Percentiles rank a stretch among this genome's conserved stretches.
These are phyloP conservation scores for Chiua virens DNA, from an alignment of 768 basidiomycete genomes.

Conservation along the genomic window DNA sequence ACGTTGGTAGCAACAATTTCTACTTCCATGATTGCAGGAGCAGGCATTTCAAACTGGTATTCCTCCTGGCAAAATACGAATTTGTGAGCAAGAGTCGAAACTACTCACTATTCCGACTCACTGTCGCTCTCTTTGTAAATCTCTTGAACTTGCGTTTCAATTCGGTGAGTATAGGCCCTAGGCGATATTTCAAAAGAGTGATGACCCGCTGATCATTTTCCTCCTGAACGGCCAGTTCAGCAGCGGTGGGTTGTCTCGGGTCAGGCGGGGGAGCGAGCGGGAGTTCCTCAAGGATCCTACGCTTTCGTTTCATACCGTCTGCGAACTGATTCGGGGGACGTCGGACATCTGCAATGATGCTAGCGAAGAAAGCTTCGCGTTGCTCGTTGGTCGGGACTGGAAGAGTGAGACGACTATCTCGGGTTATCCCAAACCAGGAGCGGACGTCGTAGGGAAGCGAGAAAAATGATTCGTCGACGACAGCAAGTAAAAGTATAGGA, in stretches of 20 bases:
- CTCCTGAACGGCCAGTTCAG: conserved; percentile 79
- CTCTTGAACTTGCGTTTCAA: conserved; percentile 91
- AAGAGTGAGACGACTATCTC: conserved; percentile 74
- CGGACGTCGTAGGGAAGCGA: conserved; percentile 80
- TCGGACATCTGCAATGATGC: conserved; percentile 65
- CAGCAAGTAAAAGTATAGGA: conserved; percentile 87
- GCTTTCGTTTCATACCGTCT: conserved; percentile 81
- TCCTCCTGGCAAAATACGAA: conserved; percentile 57
- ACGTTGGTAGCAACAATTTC: conserved; percentile 39
- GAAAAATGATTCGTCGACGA: conserved; percentile 75
- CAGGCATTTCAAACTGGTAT: conserved; percentile 53
- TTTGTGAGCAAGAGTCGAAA: conserved; percentile 10
- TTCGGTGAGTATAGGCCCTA: conserved; percentile 87
- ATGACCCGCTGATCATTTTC: conserved; percentile 79
- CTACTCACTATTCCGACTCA: conserved; percentile 36
- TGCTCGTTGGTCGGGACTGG: conserved; percentile 50
- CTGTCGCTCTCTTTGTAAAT: conserved; percentile 78
- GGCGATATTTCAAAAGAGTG: conserved; percentile 82
- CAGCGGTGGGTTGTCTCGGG: conserved; percentile 75
- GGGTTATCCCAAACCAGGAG: conserved; percentile 84
- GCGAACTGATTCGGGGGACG: conserved; percentile 86
- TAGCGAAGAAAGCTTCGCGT: conserved; percentile 73
- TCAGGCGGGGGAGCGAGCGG: conserved; percentile 89
- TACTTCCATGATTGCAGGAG: conserved; percentile 26
- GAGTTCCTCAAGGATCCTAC: conserved; percentile 81